phyloP scores from a whole-genome alignment of 495 filamentous ascomycete genomes.

The Venustampulla echinocandica region DNA sequence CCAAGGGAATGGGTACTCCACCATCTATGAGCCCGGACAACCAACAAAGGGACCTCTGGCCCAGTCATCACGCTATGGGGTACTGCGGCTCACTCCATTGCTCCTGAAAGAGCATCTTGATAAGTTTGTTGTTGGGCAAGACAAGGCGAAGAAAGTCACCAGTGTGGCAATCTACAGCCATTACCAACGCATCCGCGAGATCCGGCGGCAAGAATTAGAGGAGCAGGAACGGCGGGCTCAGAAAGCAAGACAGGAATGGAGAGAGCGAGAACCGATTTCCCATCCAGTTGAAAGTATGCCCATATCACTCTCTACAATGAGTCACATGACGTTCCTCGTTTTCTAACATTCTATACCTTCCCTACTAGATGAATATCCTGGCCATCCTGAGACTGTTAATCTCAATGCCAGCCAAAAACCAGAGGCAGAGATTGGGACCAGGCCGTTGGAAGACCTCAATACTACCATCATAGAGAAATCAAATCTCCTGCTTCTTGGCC shows the following conservation, averaged over 20 bases:
- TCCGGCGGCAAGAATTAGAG: conserved; percentile 70
- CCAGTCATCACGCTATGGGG: conserved; percentile 51
- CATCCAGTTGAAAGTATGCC: conserved; percentile 20
- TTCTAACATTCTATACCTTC: background rate
- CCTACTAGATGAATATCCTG: conserved; percentile 67
- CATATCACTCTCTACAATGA: background rate
- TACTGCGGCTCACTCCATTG: conserved; percentile 67
- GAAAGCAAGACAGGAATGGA: conserved; percentile 36
- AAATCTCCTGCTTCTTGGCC: conserved; percentile 86
- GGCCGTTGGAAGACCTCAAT: conserved; percentile 35
- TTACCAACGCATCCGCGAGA: conserved; percentile 78
- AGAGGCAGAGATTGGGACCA: conserved; percentile 26
- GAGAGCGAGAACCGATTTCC: conserved; percentile 10
- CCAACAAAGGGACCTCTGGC: conserved; percentile 51
- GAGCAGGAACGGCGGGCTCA: conserved; percentile 28
- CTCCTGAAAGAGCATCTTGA: conserved; percentile 86
- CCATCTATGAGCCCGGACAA: conserved; percentile 60
- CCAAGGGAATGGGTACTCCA: conserved; percentile 53
- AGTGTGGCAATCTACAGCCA: conserved; percentile 96
- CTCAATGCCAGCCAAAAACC: conserved; percentile 24
- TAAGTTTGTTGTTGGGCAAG: conserved; percentile 92
- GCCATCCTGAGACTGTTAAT: conserved; percentile 56
- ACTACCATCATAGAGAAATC: conserved; percentile 76
- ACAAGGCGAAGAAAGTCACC: conserved; percentile 90
- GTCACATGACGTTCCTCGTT: conserved; percentile 7